Evolutionary conservation across 306 rosid genomes (phyloP), one percentile per base, ranked within the genome.

Genomic region (Fragaria ananassa): DNA sequence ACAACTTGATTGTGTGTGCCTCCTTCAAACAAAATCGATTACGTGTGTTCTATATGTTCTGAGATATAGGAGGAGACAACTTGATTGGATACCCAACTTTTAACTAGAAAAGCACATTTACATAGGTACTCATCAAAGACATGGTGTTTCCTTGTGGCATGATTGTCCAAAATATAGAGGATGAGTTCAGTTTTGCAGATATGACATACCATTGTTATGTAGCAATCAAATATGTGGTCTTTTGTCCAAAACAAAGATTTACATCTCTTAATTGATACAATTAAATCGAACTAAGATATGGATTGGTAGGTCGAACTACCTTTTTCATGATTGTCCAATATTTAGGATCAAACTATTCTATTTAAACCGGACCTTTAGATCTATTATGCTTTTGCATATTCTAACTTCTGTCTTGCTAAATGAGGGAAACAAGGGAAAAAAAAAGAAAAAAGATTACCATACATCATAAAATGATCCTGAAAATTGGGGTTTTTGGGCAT

Each of bases 11-110:
- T 74, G 34, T 18, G 1, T 18, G 45, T 58, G 68, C 77, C 57
- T 58, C 70, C 70, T 65, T 8, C 47, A 65, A 37, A 65, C 45
- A 34, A 65, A 19, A 65, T 31, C 7, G 70, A 65, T 65, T 65
- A 9, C 17, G 18, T 65, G 19, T 65, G 17, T 37, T 18, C 47
- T 35, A 37, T 65, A 10, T 65, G 68, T 63, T 63, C 44, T 9
- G 41, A 39, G 21, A 72, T 19, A 56, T 37, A 41, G 21, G 45
- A 73, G 13, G 56, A 17, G 77, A 74, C 78, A 74, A 74, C 78
- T 74, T 29, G 70, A 74, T 74, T 60, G 62, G 60, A 61, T 45
- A 74, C 70, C 78, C 71, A 66, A 45, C 70, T 27, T 74, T 74
- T 45, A 61, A 44, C 25, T 11, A 61, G 47, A 60, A 74, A 74